Evolutionary conservation across 2,329 filamentous ascomycete genomes (phyloP), one percentile per base, ranked within the genome.

Genomic region (Bipolaris gigantea): DNA sequence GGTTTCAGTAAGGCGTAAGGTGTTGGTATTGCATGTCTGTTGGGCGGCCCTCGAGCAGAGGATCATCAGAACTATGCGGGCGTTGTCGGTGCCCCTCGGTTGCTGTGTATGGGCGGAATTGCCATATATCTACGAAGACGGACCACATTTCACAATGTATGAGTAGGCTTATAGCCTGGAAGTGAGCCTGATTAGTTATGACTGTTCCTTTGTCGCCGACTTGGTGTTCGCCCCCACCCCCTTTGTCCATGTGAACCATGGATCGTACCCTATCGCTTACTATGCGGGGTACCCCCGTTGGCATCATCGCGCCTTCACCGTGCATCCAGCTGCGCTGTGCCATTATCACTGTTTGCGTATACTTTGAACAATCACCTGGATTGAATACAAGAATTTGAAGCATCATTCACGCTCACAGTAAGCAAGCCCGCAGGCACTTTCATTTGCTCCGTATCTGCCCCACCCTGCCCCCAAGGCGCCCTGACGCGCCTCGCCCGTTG

Each of bases 21-120:
- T 61, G 61, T 66, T 65, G 54, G 49, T 50, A 59, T 59, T 59
- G 59, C 58, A 59, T 62, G 52, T 50, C 45, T 50, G 50, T 38
- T 47, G 55, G 57, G 55, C 49, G 19, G 43, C 46, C 48, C 48
- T 48, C 27, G 25, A 53, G 47, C 41, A 56, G 45, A 50, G 45
- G 27, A 42, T 34, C 32, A 40, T 36, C 36, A 42, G 48, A 50
- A 30, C 36, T 50, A 50, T 30, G 47, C 39, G 23, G 60, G 62
- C 56, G 53, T 61, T 59, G 53, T 48, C 33, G 47, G 44, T 34
- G 50, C 33, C 19, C 38, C 38, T 40, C 38, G 21, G 34, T 33
- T 34, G 21, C 48, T 52, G 38, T 39, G 23, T 34, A 41, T 42
- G 42, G 48, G 48, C 11, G 42, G 23, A 41, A 21, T 41, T 36